phyloP scores from a whole-genome alignment of 176 grass and related monocot genomes.

The Oryza meyeriana region DNA sequence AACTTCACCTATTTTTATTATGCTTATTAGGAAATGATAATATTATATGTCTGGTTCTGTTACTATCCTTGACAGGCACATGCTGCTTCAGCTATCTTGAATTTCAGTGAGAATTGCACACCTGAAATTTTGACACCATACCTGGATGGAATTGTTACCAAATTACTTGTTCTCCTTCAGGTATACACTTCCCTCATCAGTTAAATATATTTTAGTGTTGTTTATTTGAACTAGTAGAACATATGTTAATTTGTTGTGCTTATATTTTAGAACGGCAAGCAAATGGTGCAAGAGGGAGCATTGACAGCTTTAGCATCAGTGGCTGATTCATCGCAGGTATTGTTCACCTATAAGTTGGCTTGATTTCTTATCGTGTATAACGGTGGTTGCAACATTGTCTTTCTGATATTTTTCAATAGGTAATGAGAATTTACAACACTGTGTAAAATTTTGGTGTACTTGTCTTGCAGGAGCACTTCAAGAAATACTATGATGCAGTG shows the following conservation, averaged over 20 bases:
- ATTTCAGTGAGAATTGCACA: slow-evolving; percentile 98
- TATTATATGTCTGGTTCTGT: slow-evolving; percentile 8
- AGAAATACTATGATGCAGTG: slow-evolving; percentile 97
- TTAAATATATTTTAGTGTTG: slow-evolving; percentile 6
- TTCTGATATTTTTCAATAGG: slow-evolving; percentile 7
- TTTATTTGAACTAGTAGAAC: slow-evolving; percentile 18
- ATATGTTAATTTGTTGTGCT: slow-evolving; percentile 19
- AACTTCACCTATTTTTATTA: background rate
- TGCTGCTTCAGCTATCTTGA: slow-evolving; percentile 91
- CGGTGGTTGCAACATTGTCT: background rate
- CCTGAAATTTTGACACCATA: slow-evolving; percentile 93
- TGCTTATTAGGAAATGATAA: background rate
- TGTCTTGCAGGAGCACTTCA: slow-evolving; percentile 77
- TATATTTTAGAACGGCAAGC: slow-evolving; percentile 82
- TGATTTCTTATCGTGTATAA: background rate
- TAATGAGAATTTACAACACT: background rate
- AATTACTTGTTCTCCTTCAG: slow-evolving; percentile 97
- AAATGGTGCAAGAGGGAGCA: slow-evolving; percentile 99
- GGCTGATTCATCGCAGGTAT: slow-evolving; percentile 97
- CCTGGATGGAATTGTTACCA: slow-evolving; percentile 88
- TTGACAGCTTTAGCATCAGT: slow-evolving; percentile 97
- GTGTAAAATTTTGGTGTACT: slow-evolving; percentile 4
- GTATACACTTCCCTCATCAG: slow-evolving; percentile 25
- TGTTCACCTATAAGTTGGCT: background rate
- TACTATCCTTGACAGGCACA: slow-evolving; percentile 59